Evolutionary conservation across 345 rosid species (phyloP).

Genomic region (Populus alba): DNA sequence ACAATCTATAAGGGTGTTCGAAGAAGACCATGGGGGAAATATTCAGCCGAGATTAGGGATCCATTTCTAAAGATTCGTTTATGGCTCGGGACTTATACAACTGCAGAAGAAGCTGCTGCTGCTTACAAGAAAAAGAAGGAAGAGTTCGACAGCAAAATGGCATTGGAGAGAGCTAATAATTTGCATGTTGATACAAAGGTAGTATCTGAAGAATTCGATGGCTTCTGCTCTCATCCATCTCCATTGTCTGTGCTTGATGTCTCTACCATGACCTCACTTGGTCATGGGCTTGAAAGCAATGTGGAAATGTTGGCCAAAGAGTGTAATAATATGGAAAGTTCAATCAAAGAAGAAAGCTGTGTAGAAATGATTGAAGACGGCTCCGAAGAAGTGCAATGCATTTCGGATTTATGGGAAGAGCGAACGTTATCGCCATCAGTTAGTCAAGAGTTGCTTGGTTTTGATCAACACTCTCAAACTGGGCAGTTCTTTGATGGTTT

Average conservation of each 20-base stretch:
- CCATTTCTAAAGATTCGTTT: slow-evolving; percentile 37
- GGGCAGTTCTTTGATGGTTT: slow-evolving; percentile 1
- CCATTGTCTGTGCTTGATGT: slow-evolving; percentile 53
- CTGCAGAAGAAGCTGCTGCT: slow-evolving; percentile 50
- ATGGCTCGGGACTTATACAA: slow-evolving; percentile 56
- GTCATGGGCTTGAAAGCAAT: background rate
- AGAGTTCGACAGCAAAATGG: slow-evolving; percentile 31
- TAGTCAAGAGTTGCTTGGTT: slow-evolving; percentile 12
- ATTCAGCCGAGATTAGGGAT: slow-evolving; percentile 50
- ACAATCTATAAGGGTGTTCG: slow-evolving; percentile 43
- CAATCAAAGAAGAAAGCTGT: slow-evolving; percentile 4
- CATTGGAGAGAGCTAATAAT: slow-evolving; percentile 11
- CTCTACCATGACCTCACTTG: slow-evolving; percentile 5
- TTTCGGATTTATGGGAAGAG: slow-evolving; percentile 19
- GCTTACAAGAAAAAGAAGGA: slow-evolving; percentile 41
- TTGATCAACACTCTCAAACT: background rate
- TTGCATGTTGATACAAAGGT: background rate
- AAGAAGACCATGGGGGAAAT: slow-evolving; percentile 52
- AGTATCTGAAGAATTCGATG: slow-evolving; percentile 7
- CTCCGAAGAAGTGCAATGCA: slow-evolving; percentile 7
- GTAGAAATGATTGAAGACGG: background rate
- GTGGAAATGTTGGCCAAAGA: background rate
- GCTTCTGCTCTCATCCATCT: slow-evolving; percentile 25
- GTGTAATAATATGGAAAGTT: background rate
- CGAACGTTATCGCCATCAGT: slow-evolving; percentile 7